Percentiles rank a stretch among this genome's conserved stretches.
Evolutionary conservation across 805 yeast species (phyloP).

Genomic region (Middelhovenomyces tepae): DNA sequence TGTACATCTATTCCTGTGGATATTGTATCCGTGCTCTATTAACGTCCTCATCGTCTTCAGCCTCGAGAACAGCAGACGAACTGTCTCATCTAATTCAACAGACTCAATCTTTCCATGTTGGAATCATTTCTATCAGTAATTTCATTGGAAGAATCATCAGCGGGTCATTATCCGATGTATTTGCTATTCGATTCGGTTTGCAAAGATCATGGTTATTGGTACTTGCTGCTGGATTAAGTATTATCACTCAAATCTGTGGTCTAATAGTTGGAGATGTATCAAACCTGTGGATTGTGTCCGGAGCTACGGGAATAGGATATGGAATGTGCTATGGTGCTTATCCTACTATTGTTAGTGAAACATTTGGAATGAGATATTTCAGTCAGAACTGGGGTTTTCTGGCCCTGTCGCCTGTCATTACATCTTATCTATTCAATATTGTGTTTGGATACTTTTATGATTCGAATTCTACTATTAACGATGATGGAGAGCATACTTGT

Average conservation of each 20-base stretch:
- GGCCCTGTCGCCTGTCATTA: constrained; percentile 54
- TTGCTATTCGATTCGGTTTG: constrained; percentile 37
- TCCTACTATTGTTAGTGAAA: constrained; percentile 63
- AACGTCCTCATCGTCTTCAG: constrained; percentile 5
- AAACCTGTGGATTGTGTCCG: constrained; percentile 41
- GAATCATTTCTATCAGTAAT: constrained; percentile 55
- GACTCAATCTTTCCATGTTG: constrained; percentile 64
- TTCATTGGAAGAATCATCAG: constrained; percentile 56
- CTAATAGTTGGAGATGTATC: constrained; percentile 24
- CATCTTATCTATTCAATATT: constrained; percentile 49
- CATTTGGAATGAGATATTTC: constrained; percentile 58
- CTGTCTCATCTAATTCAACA: constrained; percentile 31
- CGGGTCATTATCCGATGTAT: constrained; percentile 54
- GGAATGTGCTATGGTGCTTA: constrained; percentile 64
- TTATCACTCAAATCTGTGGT: constrained; percentile 44
- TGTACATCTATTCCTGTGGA: constrained; percentile 67
- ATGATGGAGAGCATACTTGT: constrained; percentile 16
- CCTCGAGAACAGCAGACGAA: not conserved
- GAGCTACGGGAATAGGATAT: constrained; percentile 58
- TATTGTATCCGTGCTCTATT: constrained; percentile 51
- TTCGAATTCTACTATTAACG: constrained; percentile 25
- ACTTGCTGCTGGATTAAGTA: constrained; percentile 41
- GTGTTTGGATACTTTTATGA: constrained; percentile 61
- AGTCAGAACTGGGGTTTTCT: constrained; percentile 68
- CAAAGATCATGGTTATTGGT: constrained; percentile 50